Evolutionary conservation across 2,329 filamentous ascomycete genomes (phyloP).

Genomic region (Hawksworthiomyces lignivorus): DNA sequence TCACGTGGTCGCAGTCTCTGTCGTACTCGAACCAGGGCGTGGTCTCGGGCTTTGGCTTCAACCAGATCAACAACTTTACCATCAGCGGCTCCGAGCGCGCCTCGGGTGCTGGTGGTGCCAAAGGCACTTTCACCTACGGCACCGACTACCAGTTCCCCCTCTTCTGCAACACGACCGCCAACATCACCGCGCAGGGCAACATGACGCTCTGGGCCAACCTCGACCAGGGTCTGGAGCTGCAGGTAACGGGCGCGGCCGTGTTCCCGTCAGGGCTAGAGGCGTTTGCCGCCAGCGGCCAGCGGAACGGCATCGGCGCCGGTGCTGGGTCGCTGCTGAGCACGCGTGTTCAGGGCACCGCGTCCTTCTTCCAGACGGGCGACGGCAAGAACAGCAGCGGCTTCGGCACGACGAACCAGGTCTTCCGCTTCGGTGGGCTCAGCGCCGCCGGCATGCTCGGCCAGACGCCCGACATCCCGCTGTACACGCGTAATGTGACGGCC

Average conservation of each 20-base stretch:
- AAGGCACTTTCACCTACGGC: constrained; percentile 20
- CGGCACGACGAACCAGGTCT: constrained; percentile 49
- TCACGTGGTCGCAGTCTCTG: constrained; percentile 52
- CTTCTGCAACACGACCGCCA: constrained; percentile 45
- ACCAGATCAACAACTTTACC: constrained; percentile 35
- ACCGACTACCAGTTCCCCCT: constrained; percentile 52
- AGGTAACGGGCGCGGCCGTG: constrained; percentile 30
- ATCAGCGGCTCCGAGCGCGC: constrained; percentile 22
- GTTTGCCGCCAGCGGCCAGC: constrained; percentile 31
- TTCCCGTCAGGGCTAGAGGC: constrained; percentile 55
- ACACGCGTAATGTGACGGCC: constrained; percentile 47
- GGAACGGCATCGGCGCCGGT: constrained; percentile 11
- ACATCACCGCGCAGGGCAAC: constrained; percentile 33
- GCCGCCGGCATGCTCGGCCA: constrained; percentile 16
- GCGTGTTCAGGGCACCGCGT: constrained; percentile 49
- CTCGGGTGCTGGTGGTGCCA: background rate
- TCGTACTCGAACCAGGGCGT: constrained; percentile 45
- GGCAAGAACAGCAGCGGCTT: constrained; percentile 39
- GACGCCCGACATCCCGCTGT: constrained; percentile 36
- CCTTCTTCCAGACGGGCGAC: constrained; percentile 41
- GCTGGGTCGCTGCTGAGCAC: constrained; percentile 38
- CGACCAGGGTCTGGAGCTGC: constrained; percentile 32
- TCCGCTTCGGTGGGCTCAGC: constrained; percentile 43
- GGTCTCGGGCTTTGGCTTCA: constrained; percentile 26
- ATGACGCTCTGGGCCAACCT: constrained; percentile 36